These are phyloP conservation scores for Puccinia brachypodii DNA, from an alignment of 1,284 basidiomycete genomes.

Conservation along the genomic window DNA sequence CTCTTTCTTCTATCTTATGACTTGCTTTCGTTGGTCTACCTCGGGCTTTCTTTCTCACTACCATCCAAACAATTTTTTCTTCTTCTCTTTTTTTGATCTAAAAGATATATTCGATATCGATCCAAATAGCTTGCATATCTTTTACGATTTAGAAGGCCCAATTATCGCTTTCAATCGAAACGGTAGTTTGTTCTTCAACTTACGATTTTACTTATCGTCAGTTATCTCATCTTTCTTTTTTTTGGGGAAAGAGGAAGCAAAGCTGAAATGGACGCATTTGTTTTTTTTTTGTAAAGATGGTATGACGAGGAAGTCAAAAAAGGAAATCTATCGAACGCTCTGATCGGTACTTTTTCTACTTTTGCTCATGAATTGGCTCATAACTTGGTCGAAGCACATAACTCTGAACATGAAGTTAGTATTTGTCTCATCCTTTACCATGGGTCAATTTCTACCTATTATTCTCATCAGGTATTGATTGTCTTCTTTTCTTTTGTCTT, in stretches of 20 bases:
- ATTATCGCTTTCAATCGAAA: conserved; percentile 91
- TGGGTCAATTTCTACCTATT: neutral
- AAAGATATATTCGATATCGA: conserved; percentile 57
- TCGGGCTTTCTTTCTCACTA: no score
- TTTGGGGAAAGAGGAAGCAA: no score
- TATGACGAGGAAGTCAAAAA: conserved; percentile 48
- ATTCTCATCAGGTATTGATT: neutral
- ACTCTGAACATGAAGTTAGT: conserved; percentile 47
- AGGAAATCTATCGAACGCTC: conserved; percentile 43
- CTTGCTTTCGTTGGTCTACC: neutral
- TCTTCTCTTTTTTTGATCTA: neutral
- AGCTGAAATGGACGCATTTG: neutral
- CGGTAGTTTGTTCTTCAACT: conserved; percentile 84
- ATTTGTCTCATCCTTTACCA: neutral
- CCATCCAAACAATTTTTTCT: no score
- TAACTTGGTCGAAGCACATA: conserved; percentile 46
- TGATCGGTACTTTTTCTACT: conserved; percentile 47
- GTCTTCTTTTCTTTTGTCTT: neutral
- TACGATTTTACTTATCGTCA: conserved; percentile 57
- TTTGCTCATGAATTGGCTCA: conserved; percentile 48
- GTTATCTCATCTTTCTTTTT: neutral
- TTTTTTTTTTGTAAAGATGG: conserved; percentile 24
- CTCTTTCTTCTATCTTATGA: neutral
- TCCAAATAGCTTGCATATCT: conserved; percentile 75
- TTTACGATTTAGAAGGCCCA: conserved; percentile 76